These are phyloP conservation scores for Botrytis deweyae DNA, from an alignment of 2,329 filamentous ascomycete species.

Conservation along the genomic window DNA sequence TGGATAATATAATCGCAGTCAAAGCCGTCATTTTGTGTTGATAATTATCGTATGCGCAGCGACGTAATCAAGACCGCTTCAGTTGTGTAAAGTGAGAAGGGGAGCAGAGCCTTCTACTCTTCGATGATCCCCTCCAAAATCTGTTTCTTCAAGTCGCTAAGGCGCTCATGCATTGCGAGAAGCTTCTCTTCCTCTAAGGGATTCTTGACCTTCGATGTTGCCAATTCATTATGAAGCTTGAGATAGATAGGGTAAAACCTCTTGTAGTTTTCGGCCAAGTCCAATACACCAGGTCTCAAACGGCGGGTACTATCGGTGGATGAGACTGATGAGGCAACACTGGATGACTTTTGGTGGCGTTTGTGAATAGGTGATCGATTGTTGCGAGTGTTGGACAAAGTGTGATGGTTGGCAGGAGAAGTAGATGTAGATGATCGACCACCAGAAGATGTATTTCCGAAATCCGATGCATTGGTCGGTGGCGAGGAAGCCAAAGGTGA, in stretches of 20 bases:
- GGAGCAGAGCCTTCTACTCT: background rate
- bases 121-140: constrained; percentile 43
- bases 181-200: constrained; percentile 52
- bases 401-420: constrained; percentile 28
- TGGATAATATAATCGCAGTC: background rate
- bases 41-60: background rate
- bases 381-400: constrained; percentile 25
- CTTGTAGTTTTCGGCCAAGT: constrained; percentile 57
- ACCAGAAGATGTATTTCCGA: constrained; percentile 45
- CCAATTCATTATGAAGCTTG: constrained; percentile 55
- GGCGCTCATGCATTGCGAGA: constrained; percentile 53
- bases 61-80: background rate
- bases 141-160: constrained; percentile 58
- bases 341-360: constrained; percentile 39
- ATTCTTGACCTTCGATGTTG: constrained; percentile 45
- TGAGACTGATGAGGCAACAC: constrained; percentile 35
- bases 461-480: constrained; percentile 63
- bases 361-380: constrained; percentile 37
- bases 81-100: background rate
- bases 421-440: constrained; percentile 35
- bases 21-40: background rate
- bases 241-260: constrained; percentile 57
- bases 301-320: constrained; percentile 37
- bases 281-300: constrained; percentile 50
- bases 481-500: constrained; percentile 65